These are phyloP conservation scores for Pulveroboletus sp. DNA, from an alignment of 768 basidiomycete genomes.

Conservation along the genomic window DNA sequence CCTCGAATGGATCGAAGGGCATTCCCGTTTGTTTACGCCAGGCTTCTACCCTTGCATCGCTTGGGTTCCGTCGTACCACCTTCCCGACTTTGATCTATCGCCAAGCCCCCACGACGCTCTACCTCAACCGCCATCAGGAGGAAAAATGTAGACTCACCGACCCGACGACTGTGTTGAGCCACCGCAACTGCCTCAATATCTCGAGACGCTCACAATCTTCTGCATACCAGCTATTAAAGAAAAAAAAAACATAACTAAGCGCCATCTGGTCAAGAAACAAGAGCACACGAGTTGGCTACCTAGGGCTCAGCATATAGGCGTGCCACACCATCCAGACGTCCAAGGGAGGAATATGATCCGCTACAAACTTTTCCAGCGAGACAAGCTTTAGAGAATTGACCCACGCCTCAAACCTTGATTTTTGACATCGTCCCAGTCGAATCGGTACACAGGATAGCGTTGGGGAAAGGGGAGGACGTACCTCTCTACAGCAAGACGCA, in stretches of 20 bases:
- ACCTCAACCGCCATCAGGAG: background rate
- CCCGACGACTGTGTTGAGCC: constrained; percentile 26
- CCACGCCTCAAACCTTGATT: constrained; percentile 35
- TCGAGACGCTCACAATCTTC: constrained; percentile 32
- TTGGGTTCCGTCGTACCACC: constrained; percentile 12
- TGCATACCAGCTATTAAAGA: constrained; percentile 25
- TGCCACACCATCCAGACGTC: constrained; percentile 44
- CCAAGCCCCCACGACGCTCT: background rate
- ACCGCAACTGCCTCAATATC: constrained; percentile 21
- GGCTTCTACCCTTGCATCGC: constrained; percentile 9
- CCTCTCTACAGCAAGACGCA: constrained; percentile 37
- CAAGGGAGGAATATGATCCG: constrained; percentile 29
- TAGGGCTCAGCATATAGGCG: constrained; percentile 37
- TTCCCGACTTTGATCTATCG: constrained; percentile 25
- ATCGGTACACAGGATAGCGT: background rate
- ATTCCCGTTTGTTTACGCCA: constrained; percentile 26
- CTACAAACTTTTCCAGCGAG: constrained; percentile 24
- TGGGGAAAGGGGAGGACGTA: constrained; percentile 4
- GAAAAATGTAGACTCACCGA: constrained; percentile 20
- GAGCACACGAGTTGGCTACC: constrained; percentile 15
- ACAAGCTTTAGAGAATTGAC: constrained; percentile 20
- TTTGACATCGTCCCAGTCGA: background rate
- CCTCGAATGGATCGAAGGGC: constrained; percentile 35
- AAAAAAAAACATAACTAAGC: constrained; percentile 1
- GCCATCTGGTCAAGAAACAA: background rate